Conservation (phyloP, 371 early-diverging fungal species). For the Lichtheimia ornata region DNA sequence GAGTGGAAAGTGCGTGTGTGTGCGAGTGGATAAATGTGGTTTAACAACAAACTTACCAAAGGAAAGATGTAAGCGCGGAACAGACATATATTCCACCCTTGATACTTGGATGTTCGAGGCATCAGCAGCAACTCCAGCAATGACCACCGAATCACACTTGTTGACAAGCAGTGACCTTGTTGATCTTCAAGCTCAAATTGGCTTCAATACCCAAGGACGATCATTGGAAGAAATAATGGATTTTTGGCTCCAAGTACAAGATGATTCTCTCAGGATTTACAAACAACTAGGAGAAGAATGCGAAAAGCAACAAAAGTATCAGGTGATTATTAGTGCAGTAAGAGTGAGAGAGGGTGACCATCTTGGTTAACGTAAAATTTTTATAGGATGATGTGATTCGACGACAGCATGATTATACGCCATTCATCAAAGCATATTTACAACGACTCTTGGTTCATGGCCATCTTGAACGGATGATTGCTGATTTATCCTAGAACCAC, state of each 20-base stretch:
- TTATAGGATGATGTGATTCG: slow-evolving; percentile 20
- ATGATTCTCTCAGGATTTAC: slow-evolving; percentile 20
- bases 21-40: background rate
- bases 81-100: slow-evolving; percentile 7
- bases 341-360: background rate
- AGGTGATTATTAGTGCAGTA: slow-evolving; percentile 20
- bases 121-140: slow-evolving; percentile 2
- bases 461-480: slow-evolving; percentile 18
- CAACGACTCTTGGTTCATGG: slow-evolving; percentile 19
- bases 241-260: slow-evolving; percentile 30
- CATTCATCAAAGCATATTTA: slow-evolving; percentile 27
- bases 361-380: background rate
- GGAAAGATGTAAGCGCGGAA: slow-evolving; percentile 16
- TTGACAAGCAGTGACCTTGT: slow-evolving; percentile 21
- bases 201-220: slow-evolving; percentile 9
- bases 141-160: background rate
- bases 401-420: slow-evolving; percentile 28
- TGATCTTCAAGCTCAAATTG: slow-evolving; percentile 11
- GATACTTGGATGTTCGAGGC: background rate
- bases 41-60: slow-evolving; percentile 9
- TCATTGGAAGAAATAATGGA: slow-evolving; percentile 16
- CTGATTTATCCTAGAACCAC: slow-evolving; percentile 8
- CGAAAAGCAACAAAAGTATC: slow-evolving; percentile 21
- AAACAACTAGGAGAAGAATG: slow-evolving; percentile 21
- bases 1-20: background rate